phyloP scores from a whole-genome alignment of 2,329 filamentous ascomycete genomes.

The Alternaria burnsii region DNA sequence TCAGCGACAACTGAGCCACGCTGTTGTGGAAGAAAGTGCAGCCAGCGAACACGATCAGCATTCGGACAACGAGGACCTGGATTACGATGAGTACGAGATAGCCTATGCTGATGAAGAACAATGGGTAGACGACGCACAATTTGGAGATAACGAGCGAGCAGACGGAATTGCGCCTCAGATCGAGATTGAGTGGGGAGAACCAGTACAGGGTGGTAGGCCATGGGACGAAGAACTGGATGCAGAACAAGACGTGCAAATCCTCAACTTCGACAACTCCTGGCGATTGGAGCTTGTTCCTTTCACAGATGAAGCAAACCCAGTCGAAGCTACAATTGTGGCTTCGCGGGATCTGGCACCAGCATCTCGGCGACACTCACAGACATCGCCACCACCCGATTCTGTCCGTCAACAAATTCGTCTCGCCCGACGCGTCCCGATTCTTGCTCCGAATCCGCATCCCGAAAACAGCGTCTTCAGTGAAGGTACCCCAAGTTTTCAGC shows the following conservation, averaged over 20 bases:
- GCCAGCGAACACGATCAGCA: not conserved
- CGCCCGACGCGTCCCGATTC: not conserved
- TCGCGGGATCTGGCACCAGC: not conserved
- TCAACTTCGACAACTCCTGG: not conserved
- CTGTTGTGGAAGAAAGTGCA: not conserved
- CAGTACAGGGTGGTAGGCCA: not conserved
- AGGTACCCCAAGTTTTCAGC: not conserved
- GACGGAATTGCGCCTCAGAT: not conserved
- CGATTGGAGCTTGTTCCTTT: not conserved
- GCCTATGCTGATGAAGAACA: not conserved
- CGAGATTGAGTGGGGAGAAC: not conserved
- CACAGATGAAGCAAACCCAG: not conserved
- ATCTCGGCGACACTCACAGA: not conserved
- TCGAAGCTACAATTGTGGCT: not conserved
- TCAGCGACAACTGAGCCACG: not conserved
- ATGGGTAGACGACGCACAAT: not conserved
- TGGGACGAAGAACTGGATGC: not conserved
- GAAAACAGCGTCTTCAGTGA: not conserved
- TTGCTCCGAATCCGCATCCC: not conserved
- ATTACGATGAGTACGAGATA: not conserved
- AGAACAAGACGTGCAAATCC: not conserved
- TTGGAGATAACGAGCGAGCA: not conserved
- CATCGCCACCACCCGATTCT: not conserved
- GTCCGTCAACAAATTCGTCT: not conserved
- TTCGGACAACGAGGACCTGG: not conserved